Percentiles rank a stretch among this genome's conserved stretches.
phyloP scores from a whole-genome alignment of 495 filamentous ascomycete genomes.

The Amphirosellinia nigrospora region DNA sequence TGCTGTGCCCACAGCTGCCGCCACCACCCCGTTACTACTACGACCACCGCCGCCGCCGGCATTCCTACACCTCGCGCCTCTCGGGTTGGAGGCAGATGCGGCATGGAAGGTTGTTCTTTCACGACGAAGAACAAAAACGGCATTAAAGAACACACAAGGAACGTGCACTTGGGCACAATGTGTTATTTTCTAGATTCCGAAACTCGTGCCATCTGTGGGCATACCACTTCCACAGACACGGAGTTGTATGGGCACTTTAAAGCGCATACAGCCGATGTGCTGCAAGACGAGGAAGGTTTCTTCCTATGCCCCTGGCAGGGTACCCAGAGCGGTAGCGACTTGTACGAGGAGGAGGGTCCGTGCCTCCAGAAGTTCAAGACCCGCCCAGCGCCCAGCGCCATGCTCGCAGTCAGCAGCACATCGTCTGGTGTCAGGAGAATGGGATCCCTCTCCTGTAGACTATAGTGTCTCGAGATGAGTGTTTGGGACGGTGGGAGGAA shows the following conservation, averaged over 20 bases:
- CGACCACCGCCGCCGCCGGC: not conserved
- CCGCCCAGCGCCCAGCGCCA: not conserved
- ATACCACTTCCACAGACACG: not conserved
- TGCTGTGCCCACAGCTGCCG: not conserved
- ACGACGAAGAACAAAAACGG: not conserved
- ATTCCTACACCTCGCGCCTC: not conserved
- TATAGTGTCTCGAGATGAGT: too few species aligned
- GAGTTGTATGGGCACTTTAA: not conserved
- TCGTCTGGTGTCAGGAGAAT: too few species aligned
- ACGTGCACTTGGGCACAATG: not conserved
- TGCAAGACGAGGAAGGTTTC: too few species aligned
- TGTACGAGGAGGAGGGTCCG: too few species aligned
- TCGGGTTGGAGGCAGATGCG: not conserved
- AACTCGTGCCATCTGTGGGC: not conserved
- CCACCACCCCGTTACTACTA: not conserved
- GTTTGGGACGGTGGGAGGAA: too few species aligned
- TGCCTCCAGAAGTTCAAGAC: too few species aligned
- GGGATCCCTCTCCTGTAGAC: too few species aligned
- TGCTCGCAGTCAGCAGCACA: not conserved
- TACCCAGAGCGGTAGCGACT: not conserved
- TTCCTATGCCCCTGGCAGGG: too few species aligned
- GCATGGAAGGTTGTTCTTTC: not conserved
- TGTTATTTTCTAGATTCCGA: not conserved
- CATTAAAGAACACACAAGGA: not conserved
- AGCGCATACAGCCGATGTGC: too few species aligned